phyloP scores from a whole-genome alignment of 306 rosid species.

The Fragaria ananassa region DNA sequence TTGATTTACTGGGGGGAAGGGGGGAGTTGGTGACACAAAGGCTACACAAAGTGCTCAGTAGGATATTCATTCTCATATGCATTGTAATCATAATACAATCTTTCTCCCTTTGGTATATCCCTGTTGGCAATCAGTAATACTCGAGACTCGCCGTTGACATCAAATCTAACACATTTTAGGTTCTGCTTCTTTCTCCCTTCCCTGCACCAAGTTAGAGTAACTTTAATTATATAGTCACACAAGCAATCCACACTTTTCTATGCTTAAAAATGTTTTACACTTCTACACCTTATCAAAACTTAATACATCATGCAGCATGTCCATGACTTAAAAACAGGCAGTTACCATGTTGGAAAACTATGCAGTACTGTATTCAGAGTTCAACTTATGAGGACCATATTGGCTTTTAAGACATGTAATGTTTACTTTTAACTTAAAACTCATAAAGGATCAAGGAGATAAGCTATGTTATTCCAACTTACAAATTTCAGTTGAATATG shows the following conservation, averaged over 20 bases:
- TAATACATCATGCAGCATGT: background rate
- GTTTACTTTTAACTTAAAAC: background rate
- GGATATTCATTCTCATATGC: conserved; percentile 91
- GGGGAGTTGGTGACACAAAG: background rate
- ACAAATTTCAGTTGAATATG: background rate
- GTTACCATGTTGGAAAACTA: background rate
- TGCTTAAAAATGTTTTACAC: background rate
- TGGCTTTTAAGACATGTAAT: background rate
- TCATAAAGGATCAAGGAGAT: background rate
- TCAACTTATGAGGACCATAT: background rate
- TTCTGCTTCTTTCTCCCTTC: conserved; percentile 91
- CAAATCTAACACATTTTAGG: conserved; percentile 75
- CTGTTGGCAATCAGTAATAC: conserved; percentile 77
- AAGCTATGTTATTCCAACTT: background rate
- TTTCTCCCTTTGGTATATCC: conserved; percentile 87
- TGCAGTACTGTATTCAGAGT: background rate
- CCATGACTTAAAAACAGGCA: background rate
- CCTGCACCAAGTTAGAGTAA: conserved; percentile 41
- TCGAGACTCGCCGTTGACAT: conserved; percentile 73
- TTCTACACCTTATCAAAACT: background rate
- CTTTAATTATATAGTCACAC: background rate
- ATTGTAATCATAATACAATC: conserved; percentile 91
- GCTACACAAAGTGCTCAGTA: conserved; percentile 74
- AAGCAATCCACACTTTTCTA: background rate
- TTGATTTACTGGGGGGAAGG: background rate